Conservation (phyloP, 441 rosid species). For the Manihot esculenta region DNA sequence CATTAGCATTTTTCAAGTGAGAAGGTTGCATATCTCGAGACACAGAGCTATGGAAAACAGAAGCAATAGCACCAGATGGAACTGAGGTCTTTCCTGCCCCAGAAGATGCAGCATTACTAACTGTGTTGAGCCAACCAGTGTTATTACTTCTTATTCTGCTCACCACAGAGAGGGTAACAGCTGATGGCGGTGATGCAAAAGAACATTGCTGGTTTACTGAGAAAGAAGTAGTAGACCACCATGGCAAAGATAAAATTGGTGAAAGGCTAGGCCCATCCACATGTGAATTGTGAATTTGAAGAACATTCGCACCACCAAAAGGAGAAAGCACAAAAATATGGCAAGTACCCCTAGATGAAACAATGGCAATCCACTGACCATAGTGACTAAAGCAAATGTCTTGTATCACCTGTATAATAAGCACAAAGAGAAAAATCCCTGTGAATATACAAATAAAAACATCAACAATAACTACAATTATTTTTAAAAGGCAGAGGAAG, state of each 20-base stretch:
- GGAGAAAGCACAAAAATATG: slow-evolving; percentile 89
- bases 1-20: slow-evolving; percentile 37
- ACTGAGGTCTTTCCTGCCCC: slow-evolving; percentile 66
- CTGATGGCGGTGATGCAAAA: slow-evolving; percentile 59
- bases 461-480: neutral
- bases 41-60: slow-evolving; percentile 69
- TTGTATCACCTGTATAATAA: slow-evolving; percentile 77
- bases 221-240: slow-evolving; percentile 89
- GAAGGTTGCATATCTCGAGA: slow-evolving; percentile 44
- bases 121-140: slow-evolving; percentile 75
- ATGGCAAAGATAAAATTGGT: slow-evolving; percentile 69
- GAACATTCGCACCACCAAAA: slow-evolving; percentile 90
- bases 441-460: slow-evolving; percentile 7
- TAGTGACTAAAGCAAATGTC: slow-evolving; percentile 87
- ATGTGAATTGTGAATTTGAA: slow-evolving; percentile 60
- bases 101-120: slow-evolving; percentile 74
- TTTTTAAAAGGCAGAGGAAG: slow-evolving; percentile 11
- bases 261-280: slow-evolving; percentile 63
- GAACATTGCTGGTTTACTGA: slow-evolving; percentile 49
- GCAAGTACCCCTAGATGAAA: slow-evolving; percentile 90
- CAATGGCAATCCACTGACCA: slow-evolving; percentile 92
- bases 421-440: slow-evolving; percentile 16
- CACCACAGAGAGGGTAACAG: slow-evolving; percentile 86
- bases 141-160: slow-evolving; percentile 82
- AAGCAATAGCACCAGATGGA: slow-evolving; percentile 89